Evolutionary conservation across 1,284 basidiomycete species (phyloP), one percentile per base, ranked within the genome.

Genomic region (Naganishia sp.): DNA sequence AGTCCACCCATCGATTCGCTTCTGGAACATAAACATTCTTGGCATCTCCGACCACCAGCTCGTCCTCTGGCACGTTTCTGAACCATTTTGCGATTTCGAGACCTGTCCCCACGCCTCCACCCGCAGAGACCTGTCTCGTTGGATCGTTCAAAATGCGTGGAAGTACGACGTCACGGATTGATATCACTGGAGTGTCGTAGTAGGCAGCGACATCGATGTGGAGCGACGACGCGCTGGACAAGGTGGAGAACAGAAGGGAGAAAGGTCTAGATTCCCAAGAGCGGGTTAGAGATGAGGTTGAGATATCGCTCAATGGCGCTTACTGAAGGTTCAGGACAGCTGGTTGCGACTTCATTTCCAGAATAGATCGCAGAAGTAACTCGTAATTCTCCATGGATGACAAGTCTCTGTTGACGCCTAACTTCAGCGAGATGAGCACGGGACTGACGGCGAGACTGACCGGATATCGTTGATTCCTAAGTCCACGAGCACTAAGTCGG

Each of bases 261-360:
- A 79, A 78, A 15, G 76, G 76, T 64, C 77, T 78, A 66, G n/a
- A 21, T 36, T 25, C 23, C 49, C n/a, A 5, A 31, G 36, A 44
- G 43, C 10, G 48, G 36, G 11, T n/a, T 18, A 39, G 16, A 23
- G 6, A 57, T 28, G 36, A 39, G 6, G 36, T 7, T 13, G 6
- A 39, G 25, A 7, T 7, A 3, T n/a, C 18, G 21, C n/a, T 49
- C 21, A 4, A n/a, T 45, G 16, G 6, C n/a, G 72, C 76, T 67
- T 64, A 77, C 75, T 79, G 76, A 28, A 79, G 70, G 65, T 77
- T 78, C 70, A 79, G 74, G 23, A 78, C 64, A 2, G 78, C 78
- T 11, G 78, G 78, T 45, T 69, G 69, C 11, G 70, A 71, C 33
- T 72, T 69, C 44, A 78, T 69, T 63, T 79, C 74, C 46, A 79